Base-by-base conservation (phyloP, 2,329 filamentous ascomycete genomes). In the Grosmannia serpens region DNA sequence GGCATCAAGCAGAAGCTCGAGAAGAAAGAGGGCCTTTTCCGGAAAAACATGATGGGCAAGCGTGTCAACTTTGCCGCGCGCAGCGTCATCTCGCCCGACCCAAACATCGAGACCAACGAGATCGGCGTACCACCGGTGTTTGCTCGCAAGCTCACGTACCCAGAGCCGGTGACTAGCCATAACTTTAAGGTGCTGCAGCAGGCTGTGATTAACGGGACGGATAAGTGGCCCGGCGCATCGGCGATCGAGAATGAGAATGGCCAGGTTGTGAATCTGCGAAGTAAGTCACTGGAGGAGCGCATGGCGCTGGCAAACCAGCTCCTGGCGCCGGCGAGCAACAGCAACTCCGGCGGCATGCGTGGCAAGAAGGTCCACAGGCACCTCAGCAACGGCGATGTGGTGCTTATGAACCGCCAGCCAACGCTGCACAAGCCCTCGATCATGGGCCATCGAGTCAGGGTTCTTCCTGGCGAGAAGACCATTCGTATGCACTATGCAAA, bases 31-130 rank as follows among this genome's bases (percentile, higher is more conserved):
- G 94, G 94, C 64, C 79, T 99, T 33, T 99, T 99, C 78, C 82
- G 94, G 66, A 97, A 96, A 77, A 96, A 99, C 73, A 97, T 99
- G 94, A 99, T 99, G 94, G 94, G 94, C 61, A 99, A 99, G 78
- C 91, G 94, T 77, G 94, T 99, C 74, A 97, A 99, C 72, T 97
- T 94, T 70, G 94, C 94, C 55, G 94, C 94, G 44, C 87, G 94
- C 70, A 95, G 89, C 80, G 94, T 99, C 70, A 99, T 99, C 66
- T 97, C 92, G 11, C 94, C 94, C 0, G 94, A 99, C 69, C 94
- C 94, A 3, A 99, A 97, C 68, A 96, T 99, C 67, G 94, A 99
- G 72, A 97, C 94, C 22, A 97, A 96, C 71, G 94, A 99, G 73
- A 97, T 99, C 64, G 94, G 94, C 70, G 92, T 99, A 3, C 94